Evolutionary conservation across 1,139 yeast species (phyloP), one percentile per base, ranked within the genome.

Genomic region (Candida pseudoviswanathii): DNA sequence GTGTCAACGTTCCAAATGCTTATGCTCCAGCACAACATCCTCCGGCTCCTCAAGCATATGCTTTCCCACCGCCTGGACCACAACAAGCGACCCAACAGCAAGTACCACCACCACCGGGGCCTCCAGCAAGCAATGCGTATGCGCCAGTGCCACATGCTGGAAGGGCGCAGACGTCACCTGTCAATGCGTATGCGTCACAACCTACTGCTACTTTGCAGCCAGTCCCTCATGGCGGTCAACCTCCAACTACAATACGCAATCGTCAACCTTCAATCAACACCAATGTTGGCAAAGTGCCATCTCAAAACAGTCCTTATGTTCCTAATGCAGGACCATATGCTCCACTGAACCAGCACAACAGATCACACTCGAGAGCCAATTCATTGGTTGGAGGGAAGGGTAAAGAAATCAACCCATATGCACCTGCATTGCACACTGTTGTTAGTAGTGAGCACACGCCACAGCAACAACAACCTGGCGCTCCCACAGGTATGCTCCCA

Each of bases 321-420:
- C 81, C 81, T 0, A 68, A 68, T 48, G 68, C 75, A 3, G 81
- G 81, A 2, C 80, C 80, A 1, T 76, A 76, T 53, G 80, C 76
- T 4, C 81, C 81, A 5, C 65, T 65, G 47, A 61, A 58, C 44
- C 70, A 70, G 46, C 68, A 68, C 45, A 27, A 39, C 8, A 61
- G 70, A 49, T 63, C 72, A 1, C 80, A 75, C 56, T 74, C 79
- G 3, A 61, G 81, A 50, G 74, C 77, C 1, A 71, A 70, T 54
- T 75, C 80, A 1, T 63, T 76, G 33, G 67, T 75, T 10, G 77
- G 77, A 1, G 78, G 70, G 6, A 71, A 64, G 42, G 75, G 76
- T 2, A 75, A 70, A 54, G 80, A 74, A 42, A 58, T 66, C 9
- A 75, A 75, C 50, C 81, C 80, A 1, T 75, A 76, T 51, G 80